Base-by-base conservation (phyloP, 1,284 basidiomycete species). In the Ganoderma meredithae region DNA sequence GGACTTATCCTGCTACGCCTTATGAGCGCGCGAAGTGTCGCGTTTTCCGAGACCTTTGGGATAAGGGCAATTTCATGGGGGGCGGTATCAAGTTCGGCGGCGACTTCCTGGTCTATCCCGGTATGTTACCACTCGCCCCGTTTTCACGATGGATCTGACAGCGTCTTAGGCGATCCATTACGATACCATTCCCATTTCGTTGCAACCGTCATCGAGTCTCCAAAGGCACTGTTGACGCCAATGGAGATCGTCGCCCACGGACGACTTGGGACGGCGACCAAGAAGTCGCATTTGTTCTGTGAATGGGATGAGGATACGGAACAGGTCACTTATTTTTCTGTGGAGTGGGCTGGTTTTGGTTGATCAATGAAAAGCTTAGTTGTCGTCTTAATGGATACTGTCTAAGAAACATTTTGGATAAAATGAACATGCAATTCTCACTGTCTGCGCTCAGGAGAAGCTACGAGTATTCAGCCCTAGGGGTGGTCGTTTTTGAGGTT, bases 101-200 rank as follows among this genome's bases (percentile, higher is more conserved):
- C 1, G 95, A 98, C 75, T 98, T 96, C 79, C 83, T 99, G 52
- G 93, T 98, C 1, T 99, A 99, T 81, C 98, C 98, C 63, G 96
- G 95, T 95, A 74, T 62, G 89, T 81, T 61, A 19, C 22, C 66
- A 49, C 62, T 61, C 17, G 58, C 1, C 36, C 7, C 47, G 5
- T 56, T 2, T 12, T 33, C 43, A 22, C 12, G 44, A 13, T 22
- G 13, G 41, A n/a, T 39, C 66, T 22, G 22, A 27, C 22, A 62
- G 40, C 56, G 13, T 64, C 33, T 17, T 17, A 96, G 97, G 97
- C 63, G 98, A 99, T 77, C 96, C 97, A 5, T 81, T 99, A 40
- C 87, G 98, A 19, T 99, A 98, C 79, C 98, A 99, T 76, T 97
- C 96, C 1, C 98, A 99, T 80, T 99, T 98, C 77, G 93, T 94